phyloP scores from a whole-genome alignment of 306 rosid genomes.

The Sindora glabra region DNA sequence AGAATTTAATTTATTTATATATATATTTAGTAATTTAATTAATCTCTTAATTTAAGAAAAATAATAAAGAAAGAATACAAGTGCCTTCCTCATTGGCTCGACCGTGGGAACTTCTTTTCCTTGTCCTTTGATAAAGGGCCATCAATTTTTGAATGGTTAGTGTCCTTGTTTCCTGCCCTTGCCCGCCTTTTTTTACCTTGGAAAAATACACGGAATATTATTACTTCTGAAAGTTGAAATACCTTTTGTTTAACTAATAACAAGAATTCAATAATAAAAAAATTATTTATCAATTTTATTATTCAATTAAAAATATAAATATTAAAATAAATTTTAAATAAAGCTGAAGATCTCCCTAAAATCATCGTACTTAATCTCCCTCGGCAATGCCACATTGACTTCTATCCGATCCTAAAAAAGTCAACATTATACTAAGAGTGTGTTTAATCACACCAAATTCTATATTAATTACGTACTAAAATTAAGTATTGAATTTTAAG shows the following conservation, averaged over 20 bases:
- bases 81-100: slow-evolving; percentile 28
- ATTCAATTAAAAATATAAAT: too few species aligned
- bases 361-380: too few species aligned
- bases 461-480: too few species aligned
- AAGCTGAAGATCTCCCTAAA: too few species aligned
- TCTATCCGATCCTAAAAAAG: background rate
- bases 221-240: slow-evolving; percentile 23
- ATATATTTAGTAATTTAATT: too few species aligned
- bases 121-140: slow-evolving; percentile 32
- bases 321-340: too few species aligned
- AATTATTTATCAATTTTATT: too few species aligned
- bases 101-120: slow-evolving; percentile 45
- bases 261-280: background rate
- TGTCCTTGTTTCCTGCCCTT: slow-evolving; percentile 37
- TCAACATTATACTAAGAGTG: background rate
- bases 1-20: background rate
- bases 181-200: slow-evolving; percentile 19
- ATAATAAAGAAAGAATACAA: slow-evolving; percentile 25
- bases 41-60: too few species aligned
- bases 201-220: slow-evolving; percentile 15
- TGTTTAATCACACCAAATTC: too few species aligned
- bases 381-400: slow-evolving; percentile 2
- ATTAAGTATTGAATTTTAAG: too few species aligned
- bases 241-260: slow-evolving; percentile 16
- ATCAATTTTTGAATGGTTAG: slow-evolving; percentile 27